phyloP scores from a whole-genome alignment of 1,139 yeast species.

The Candida sp. region DNA sequence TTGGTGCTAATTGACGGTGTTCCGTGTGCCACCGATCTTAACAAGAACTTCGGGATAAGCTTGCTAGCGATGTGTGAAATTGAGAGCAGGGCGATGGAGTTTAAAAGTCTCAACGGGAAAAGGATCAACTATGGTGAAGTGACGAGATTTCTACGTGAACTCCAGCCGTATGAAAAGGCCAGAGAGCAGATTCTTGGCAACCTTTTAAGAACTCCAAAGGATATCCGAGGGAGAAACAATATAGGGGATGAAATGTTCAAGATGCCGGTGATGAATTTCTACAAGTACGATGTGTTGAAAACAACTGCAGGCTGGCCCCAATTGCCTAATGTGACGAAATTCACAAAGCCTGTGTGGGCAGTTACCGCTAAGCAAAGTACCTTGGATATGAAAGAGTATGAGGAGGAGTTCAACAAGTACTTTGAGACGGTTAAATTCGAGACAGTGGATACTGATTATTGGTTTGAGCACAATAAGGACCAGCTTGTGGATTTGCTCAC shows the following conservation, averaged over 20 bases:
- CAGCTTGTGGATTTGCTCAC: conserved; percentile 33
- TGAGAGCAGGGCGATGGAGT: conserved; percentile 18
- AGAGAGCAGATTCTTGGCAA: conserved; percentile 35
- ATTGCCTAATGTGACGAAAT: conserved; percentile 23
- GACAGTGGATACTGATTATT: conserved; percentile 49
- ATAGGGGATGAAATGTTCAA: conserved; percentile 24
- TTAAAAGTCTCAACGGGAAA: conserved; percentile 6
- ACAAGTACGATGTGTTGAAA: conserved; percentile 29
- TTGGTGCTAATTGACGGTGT: conserved; percentile 54
- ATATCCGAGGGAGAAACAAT: conserved; percentile 6
- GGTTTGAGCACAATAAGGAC: conserved; percentile 47
- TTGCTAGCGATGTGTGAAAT: conserved; percentile 38
- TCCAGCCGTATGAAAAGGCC: conserved; percentile 26
- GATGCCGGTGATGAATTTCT: conserved; percentile 30
- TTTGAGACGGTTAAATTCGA: conserved; percentile 34
- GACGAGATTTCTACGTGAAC: conserved; percentile 22
- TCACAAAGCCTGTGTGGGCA: conserved; percentile 42
- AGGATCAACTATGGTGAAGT: conserved; percentile 13
- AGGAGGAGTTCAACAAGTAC: conserved; percentile 33
- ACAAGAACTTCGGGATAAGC: conserved; percentile 28
- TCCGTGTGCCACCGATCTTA: conserved; percentile 36
- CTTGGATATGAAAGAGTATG: conserved; percentile 36
- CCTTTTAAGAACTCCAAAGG: conserved; percentile 18
- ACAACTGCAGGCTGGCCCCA: conserved; percentile 51
- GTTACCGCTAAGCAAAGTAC: conserved; percentile 45